phyloP scores from a whole-genome alignment of 495 filamentous ascomycete species.

The Gamarada debralockiae region DNA sequence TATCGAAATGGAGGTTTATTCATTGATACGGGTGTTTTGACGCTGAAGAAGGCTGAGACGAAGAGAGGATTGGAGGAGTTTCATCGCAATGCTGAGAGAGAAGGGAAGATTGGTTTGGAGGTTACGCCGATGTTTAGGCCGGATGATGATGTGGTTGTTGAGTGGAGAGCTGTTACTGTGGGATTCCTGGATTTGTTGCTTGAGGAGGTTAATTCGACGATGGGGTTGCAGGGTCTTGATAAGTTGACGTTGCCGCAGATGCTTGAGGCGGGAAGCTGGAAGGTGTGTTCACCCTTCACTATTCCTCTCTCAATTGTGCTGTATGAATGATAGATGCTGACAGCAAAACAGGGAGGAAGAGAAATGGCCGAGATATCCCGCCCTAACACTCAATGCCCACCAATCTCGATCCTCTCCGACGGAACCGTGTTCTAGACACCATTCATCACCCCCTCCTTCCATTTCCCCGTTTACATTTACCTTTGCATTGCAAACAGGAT shows the following conservation, averaged over 20 bases:
- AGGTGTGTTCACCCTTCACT: slow-evolving; percentile 44
- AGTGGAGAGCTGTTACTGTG: slow-evolving; percentile 81
- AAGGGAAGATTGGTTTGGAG: slow-evolving; percentile 59
- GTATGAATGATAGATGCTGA: neutral
- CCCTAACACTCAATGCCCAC: slow-evolving; percentile 94
- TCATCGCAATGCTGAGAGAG: slow-evolving; percentile 64
- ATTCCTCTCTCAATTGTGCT: neutral
- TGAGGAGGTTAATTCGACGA: slow-evolving; percentile 49
- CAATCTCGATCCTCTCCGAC: slow-evolving; percentile 94
- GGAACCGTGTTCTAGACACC: slow-evolving; percentile 81
- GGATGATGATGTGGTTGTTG: slow-evolving; percentile 80
- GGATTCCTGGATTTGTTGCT: slow-evolving; percentile 78
- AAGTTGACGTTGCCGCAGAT: slow-evolving; percentile 71
- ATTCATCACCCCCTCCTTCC: too few species aligned
- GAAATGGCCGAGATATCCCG: slow-evolving; percentile 94
- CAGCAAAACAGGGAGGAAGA: slow-evolving; percentile 69
- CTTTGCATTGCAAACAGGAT: too few species aligned
- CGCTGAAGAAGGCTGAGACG: slow-evolving; percentile 62
- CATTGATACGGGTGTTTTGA: slow-evolving; percentile 76
- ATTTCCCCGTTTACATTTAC: too few species aligned
- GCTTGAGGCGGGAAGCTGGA: slow-evolving; percentile 90
- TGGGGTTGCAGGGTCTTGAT: slow-evolving; percentile 47
- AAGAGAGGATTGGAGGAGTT: slow-evolving; percentile 69
- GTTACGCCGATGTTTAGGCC: slow-evolving; percentile 72
- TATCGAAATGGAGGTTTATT: slow-evolving; percentile 86